phyloP scores from a whole-genome alignment of 2,329 filamentous ascomycete genomes.

The Trichoderma endophyticum region DNA sequence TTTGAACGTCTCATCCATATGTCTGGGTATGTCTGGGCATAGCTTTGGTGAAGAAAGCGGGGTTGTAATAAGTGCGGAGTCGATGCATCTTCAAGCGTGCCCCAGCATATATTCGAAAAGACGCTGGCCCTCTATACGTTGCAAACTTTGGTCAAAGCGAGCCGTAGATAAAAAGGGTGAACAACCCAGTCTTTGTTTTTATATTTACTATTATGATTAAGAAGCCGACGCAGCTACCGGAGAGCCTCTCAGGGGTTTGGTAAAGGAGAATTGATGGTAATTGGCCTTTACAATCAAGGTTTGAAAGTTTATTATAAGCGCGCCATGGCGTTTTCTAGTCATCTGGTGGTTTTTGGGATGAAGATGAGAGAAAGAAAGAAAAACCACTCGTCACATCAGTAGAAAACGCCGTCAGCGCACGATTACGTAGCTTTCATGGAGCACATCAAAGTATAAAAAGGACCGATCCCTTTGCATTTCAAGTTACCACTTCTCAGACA shows the following conservation, averaged over 20 bases:
- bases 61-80: background rate
- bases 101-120: background rate
- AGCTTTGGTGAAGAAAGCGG: too few relatives aligned
- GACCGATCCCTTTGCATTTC: background rate
- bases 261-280: background rate
- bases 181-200: too few relatives aligned
- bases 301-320: background rate
- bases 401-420: background rate
- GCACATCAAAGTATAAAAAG: background rate
- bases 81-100: background rate
- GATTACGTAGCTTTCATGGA: background rate
- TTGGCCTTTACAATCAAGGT: background rate
- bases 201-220: too few relatives aligned
- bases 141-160: background rate
- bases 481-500: background rate
- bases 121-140: background rate
- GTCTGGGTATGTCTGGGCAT: too few relatives aligned
- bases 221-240: too few relatives aligned
- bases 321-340: background rate
- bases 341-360: background rate
- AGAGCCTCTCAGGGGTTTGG: too few relatives aligned
- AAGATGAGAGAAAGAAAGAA: background rate
- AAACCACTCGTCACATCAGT: background rate
- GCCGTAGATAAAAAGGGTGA: background rate
- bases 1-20: too few relatives aligned